Evolutionary conservation across 768 basidiomycete genomes (phyloP).

Genomic region (Naganishia vishniacii): DNA sequence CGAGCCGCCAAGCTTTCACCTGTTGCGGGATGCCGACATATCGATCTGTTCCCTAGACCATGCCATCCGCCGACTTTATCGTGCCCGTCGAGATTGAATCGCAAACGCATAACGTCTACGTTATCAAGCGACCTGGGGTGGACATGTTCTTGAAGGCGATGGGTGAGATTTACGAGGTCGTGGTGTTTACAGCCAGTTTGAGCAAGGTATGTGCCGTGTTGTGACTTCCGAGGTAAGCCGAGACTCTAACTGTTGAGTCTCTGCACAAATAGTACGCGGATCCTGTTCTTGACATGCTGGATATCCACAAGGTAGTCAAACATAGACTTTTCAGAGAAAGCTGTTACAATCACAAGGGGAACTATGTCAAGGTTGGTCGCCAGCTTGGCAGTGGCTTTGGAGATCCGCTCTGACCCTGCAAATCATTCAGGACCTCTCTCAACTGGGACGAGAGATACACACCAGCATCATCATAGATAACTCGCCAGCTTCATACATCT

Average conservation of each 20-base stretch:
- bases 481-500: conserved; percentile 97
- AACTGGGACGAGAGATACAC: conserved; percentile 85
- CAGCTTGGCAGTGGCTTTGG: neutral
- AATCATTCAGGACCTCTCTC: conserved; percentile 77
- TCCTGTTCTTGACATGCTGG: conserved; percentile 94
- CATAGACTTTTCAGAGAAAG: conserved; percentile 95
- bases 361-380: conserved; percentile 85
- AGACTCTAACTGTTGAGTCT: neutral
- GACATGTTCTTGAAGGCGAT: conserved; percentile 95
- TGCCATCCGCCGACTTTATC: conserved; percentile 90
- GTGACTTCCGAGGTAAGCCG: neutral
- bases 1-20: neutral
- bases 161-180: conserved; percentile 97
- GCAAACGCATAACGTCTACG: conserved; percentile 97
- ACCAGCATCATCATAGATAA: conserved; percentile 98
- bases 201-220: conserved; percentile 67
- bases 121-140: conserved; percentile 96
- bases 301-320: conserved; percentile 81
- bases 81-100: conserved; percentile 99
- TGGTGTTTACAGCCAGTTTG: conserved; percentile 94
- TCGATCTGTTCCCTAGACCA: conserved; percentile 58
- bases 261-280: conserved; percentile 75
- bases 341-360: conserved; percentile 97
- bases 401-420: neutral
- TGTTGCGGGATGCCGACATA: neutral